Evolutionary conservation across 306 rosid species (phyloP), one percentile per base, ranked within the genome.

Genomic region (Rosa rugosa): DNA sequence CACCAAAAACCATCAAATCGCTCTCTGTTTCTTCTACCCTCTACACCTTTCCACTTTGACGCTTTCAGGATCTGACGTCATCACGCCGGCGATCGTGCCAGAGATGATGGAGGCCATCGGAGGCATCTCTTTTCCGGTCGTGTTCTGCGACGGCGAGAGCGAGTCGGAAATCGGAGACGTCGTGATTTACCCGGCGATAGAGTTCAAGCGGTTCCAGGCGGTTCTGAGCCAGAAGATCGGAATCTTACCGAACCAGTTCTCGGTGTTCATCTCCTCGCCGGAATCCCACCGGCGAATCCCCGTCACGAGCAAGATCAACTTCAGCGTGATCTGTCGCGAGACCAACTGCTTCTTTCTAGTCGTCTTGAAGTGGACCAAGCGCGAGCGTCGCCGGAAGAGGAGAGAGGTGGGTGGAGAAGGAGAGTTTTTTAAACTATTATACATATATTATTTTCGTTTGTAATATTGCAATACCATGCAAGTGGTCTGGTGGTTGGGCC

Each of bases 281-380:
- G 79, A 72, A 5, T 69, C 73, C n/a, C 79, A 76, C 74, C 80
- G 83, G 69, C 78, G 83, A 71, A 82, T 86, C 23, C 98, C 90
- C 0, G 41, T 91, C 78, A 89, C 87, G 4, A 83, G 83, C 4
- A 89, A 87, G 80, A 36, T 85, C 85, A 86, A 88, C 84, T 81
- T 93, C 80, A 72, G 79, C 69, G 71, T 83, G 27, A 65, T 89
- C 50, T 12, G 69, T 3, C 78, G 78, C 71, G 80, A 83, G 47
- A 80, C 73, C 14, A 84, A 81, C 12, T 84, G 88, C 22, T 87
- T 85, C 84, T 88, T 91, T 76, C 81, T 88, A 57, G 91, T 91
- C 31, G 92, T 77, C 46, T 51, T 86, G 68, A 89, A 87, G 85
- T 86, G 88, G 49, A 80, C 91, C 22, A 80, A 70, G 34, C 88